A percentile compares a stretch with the other conserved stretches of the same genome.
phyloP scores from a whole-genome alignment of 2,329 filamentous ascomycete species.

The Ophiostoma tasmaniense region DNA sequence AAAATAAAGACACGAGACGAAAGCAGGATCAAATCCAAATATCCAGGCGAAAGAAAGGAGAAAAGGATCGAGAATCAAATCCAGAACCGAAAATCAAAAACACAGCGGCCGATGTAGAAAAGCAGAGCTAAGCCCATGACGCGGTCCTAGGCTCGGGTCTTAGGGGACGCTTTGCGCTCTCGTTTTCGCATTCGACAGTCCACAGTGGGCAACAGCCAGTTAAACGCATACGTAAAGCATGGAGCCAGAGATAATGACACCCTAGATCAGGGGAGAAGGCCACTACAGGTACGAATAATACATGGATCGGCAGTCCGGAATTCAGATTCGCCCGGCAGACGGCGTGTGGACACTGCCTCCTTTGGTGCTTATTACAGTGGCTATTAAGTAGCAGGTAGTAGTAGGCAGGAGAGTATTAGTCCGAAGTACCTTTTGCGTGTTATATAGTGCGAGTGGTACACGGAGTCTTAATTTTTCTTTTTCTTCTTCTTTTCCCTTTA shows the following conservation, averaged over 20 bases:
- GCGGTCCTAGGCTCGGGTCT: background rate
- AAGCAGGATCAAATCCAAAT: background rate
- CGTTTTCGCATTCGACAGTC: background rate
- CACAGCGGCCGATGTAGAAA: background rate
- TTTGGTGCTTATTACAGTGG: too few relatives aligned
- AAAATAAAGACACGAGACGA: background rate
- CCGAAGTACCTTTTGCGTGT: background rate
- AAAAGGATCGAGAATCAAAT: background rate
- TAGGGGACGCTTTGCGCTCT: background rate
- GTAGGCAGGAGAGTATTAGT: too few relatives aligned
- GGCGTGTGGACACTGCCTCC: background rate
- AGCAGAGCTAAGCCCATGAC: background rate
- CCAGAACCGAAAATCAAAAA: background rate
- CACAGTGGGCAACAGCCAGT: background rate
- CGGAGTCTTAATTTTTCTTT: too few relatives aligned
- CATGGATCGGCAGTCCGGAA: background rate
- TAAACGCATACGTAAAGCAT: background rate
- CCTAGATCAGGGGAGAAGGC: background rate
- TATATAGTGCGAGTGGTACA: background rate
- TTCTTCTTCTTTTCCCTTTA: background rate
- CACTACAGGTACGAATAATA: background rate
- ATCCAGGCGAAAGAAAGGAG: background rate
- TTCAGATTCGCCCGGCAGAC: background rate
- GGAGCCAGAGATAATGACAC: too few relatives aligned
- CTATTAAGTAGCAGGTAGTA: too few relatives aligned